These are phyloP conservation scores for Trametes maxima DNA, from an alignment of 768 basidiomycete genomes.

Conservation along the genomic window DNA sequence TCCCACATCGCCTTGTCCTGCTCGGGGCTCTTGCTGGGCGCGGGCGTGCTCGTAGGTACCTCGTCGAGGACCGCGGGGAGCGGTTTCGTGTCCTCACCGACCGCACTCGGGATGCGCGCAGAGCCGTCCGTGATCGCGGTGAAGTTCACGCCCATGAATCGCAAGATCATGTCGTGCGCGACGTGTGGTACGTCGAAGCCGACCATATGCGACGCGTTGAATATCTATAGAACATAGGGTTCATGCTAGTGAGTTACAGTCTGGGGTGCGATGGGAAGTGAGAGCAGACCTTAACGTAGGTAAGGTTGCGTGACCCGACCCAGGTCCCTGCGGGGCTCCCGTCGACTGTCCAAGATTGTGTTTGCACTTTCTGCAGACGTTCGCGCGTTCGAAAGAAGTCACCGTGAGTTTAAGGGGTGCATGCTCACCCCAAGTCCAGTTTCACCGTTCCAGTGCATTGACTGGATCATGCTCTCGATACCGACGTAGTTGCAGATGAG, in stretches of 20 bases:
- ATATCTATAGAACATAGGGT: slow-evolving; percentile 52
- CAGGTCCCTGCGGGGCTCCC: slow-evolving; percentile 84
- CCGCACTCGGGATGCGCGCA: slow-evolving; percentile 75
- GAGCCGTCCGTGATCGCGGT: slow-evolving; percentile 77
- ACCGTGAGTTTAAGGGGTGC: not conserved
- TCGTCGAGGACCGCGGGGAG: slow-evolving; percentile 52
- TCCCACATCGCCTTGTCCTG: slow-evolving; percentile 91
- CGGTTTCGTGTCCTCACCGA: slow-evolving; percentile 76
- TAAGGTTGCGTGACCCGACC: slow-evolving; percentile 86
- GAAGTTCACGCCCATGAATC: slow-evolving; percentile 94
- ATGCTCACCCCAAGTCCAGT: slow-evolving; percentile 81
- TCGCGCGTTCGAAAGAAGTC: not conserved
- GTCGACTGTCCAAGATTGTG: slow-evolving; percentile 76
- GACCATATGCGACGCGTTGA: slow-evolving; percentile 96
- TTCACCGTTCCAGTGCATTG: slow-evolving; percentile 83
- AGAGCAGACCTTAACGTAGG: slow-evolving; percentile 79
- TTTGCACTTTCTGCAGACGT: slow-evolving; percentile 58
- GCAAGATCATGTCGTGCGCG: slow-evolving; percentile 97
- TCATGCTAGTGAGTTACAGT: not conserved
- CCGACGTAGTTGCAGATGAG: slow-evolving; percentile 96
- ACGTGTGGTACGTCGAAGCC: slow-evolving; percentile 85
- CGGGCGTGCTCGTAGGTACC: slow-evolving; percentile 38
- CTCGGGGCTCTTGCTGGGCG: slow-evolving; percentile 63
- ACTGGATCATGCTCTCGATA: slow-evolving; percentile 80
- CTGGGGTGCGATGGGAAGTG: not conserved